Percentiles rank a stretch among this genome's conserved stretches.
Evolutionary conservation across 345 rosid species (phyloP).

Genomic region (Microcos paniculata): DNA sequence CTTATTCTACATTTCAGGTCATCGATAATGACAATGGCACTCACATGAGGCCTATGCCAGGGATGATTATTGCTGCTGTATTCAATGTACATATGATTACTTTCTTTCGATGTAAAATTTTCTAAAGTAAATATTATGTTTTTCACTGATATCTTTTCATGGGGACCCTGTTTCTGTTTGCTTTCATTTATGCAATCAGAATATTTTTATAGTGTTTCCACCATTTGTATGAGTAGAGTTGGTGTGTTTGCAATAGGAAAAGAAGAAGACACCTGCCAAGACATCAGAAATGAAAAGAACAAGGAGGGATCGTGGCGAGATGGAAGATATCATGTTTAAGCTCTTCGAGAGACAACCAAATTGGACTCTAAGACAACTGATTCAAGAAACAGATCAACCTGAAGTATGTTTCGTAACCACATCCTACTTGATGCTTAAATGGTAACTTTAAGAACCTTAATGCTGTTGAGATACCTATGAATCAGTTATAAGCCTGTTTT

Average conservation of each 20-base stretch:
- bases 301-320: conserved; percentile 87
- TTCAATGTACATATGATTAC: conserved; percentile 37
- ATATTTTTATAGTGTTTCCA: conserved; percentile 13
- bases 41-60: conserved; percentile 83
- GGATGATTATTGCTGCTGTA: conserved; percentile 48
- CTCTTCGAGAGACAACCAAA: conserved; percentile 88
- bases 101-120: conserved; percentile 11
- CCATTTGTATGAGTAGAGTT: conserved; percentile 18
- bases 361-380: conserved; percentile 74
- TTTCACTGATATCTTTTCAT: conserved; percentile 18
- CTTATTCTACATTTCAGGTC: conserved; percentile 47
- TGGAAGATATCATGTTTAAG: conserved; percentile 85
- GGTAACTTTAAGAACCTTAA: not conserved
- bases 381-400: conserved; percentile 92
- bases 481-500: not conserved
- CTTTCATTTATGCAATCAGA: conserved; percentile 7
- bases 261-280: conserved; percentile 63
- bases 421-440: not conserved
- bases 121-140: conserved; percentile 2
- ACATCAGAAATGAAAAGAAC: conserved; percentile 70
- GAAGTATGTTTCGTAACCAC: conserved; percentile 47
- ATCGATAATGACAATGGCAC: conserved; percentile 74
- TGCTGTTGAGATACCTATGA: conserved; percentile 4
- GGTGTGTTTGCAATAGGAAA: conserved; percentile 52
- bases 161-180: not conserved